Evolutionary conservation across 1,139 yeast species (phyloP).

Genomic region (Maudiozyma humilis): DNA sequence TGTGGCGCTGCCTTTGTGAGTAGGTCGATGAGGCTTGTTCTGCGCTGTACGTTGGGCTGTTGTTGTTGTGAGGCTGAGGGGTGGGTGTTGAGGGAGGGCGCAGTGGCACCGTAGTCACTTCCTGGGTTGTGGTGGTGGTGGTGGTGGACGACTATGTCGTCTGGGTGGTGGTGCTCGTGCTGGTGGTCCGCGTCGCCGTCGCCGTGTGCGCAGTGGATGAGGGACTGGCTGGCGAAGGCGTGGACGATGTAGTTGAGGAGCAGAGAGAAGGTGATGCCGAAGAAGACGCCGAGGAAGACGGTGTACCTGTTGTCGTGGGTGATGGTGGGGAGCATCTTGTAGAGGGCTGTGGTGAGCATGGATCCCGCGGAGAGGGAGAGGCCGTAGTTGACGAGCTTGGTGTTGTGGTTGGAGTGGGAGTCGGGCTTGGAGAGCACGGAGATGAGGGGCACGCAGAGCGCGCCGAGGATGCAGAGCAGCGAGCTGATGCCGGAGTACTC

Average conservation of each 20-base stretch:
- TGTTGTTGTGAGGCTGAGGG: not conserved
- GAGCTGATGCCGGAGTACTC: constrained; percentile 27
- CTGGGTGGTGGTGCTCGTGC: constrained; percentile 12
- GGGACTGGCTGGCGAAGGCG: constrained; percentile 65
- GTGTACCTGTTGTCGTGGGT: constrained; percentile 35
- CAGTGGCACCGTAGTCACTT: not conserved
- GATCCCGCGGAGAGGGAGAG: constrained; percentile 62
- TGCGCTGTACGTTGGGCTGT: not conserved
- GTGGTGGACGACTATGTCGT: not conserved
- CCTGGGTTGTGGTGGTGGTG: too few species aligned
- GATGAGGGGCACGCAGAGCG: constrained; percentile 27
- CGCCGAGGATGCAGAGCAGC: constrained; percentile 27
- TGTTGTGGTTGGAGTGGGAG: constrained; percentile 11
- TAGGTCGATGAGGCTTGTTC: constrained; percentile 3
- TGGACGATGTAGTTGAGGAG: constrained; percentile 59
- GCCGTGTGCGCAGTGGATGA: constrained; percentile 79
- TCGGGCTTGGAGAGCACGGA: constrained; percentile 15
- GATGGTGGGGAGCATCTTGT: constrained; percentile 64
- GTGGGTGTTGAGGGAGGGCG: too few species aligned
- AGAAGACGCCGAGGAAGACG: constrained; percentile 43
- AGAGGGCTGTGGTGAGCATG: constrained; percentile 65
- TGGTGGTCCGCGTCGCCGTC: constrained; percentile 22
- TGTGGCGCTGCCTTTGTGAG: not conserved
- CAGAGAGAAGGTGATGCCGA: constrained; percentile 56
- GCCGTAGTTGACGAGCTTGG: constrained; percentile 30